phyloP scores from a whole-genome alignment of 1,284 basidiomycete genomes.

The Moesziomyces sp. region DNA sequence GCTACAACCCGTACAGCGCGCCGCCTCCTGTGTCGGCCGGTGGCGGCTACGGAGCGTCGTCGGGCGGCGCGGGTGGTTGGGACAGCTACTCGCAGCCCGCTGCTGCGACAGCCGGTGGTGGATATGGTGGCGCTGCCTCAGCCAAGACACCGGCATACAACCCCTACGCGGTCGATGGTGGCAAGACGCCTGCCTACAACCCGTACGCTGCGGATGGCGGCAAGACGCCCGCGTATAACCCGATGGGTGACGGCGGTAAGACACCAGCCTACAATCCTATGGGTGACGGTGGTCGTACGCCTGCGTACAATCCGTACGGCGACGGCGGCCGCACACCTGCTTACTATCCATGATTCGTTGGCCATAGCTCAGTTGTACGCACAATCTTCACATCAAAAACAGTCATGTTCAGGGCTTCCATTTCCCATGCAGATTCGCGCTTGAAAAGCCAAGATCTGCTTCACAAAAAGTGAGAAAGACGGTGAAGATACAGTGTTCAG shows the following conservation, averaged over 20 bases:
- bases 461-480: too few species aligned
- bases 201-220: slow-evolving; percentile 45
- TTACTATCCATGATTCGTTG: neutral
- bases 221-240: slow-evolving; percentile 58
- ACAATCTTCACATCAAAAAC: neutral
- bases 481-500: too few species aligned
- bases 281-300: slow-evolving; percentile 48
- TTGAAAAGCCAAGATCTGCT: too few species aligned
- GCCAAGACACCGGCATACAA: slow-evolving; percentile 33
- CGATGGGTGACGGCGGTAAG: slow-evolving; percentile 52
- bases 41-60: slow-evolving; percentile 24
- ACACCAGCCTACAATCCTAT: slow-evolving; percentile 61
- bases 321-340: slow-evolving; percentile 47
- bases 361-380: neutral
- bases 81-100: slow-evolving; percentile 39
- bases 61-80: slow-evolving; percentile 17
- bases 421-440: too few species aligned
- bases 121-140: slow-evolving; percentile 25
- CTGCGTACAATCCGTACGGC: slow-evolving; percentile 47
- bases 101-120: slow-evolving; percentile 17
- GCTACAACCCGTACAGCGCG: slow-evolving; percentile 41
- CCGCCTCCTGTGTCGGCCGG: slow-evolving; percentile 29
- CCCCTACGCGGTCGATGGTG: slow-evolving; percentile 41
- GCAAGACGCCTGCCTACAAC: slow-evolving; percentile 46
- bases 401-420: too few species aligned